Evolutionary conservation across 2,329 filamentous ascomycete genomes (phyloP), one percentile per base, ranked within the genome.

Genomic region (Xylariaceae sp.): DNA sequence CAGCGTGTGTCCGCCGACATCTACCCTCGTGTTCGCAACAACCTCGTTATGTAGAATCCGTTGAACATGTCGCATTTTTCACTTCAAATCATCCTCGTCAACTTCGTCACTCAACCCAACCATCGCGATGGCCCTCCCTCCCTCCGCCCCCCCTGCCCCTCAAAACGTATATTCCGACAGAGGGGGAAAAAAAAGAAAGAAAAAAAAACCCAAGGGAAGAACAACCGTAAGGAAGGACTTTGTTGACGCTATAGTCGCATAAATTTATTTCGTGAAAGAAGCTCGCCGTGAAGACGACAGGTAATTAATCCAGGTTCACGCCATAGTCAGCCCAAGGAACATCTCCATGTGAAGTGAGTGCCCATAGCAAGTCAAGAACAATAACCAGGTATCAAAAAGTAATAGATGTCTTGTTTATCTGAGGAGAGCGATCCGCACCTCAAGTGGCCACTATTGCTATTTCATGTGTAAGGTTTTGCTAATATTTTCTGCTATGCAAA

Each of bases 231-330:
- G 8, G 35, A 51, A 32, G 32, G 19, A 29, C 44, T 6, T 29
- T 35, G 9, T 34, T 51, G 31, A 35, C 42, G 31, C 26, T 8
- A 34, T 47, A 55, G 46, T 31, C 39, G 39, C 34, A 40, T 58
- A 57, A 54, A 34, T 52, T 42, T n/a, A 40, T 47, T 51, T 46
- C 32, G 51, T 60, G 55, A 44, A 43, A 49, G 55, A 59, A 49
- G 35, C 48, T 35, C 50, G 8, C 57, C 26, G 45, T 46, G 43
- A 54, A 49, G 43, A 58, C 34, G 53, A 59, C 41, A 58, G 53
- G 19, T 19, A 19, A 19, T 41, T 44, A 55, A 64, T 55, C 57
- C 61, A 56, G 59, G 51, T 54, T 47, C 58, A 46, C 60, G 57
- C 63, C 62, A 51, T 31, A 9, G 30, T 48, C 26, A 51, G 49